Evolutionary conservation across 164 flowering plant species (phyloP).

Genomic region (Kingdonia uniflora): DNA sequence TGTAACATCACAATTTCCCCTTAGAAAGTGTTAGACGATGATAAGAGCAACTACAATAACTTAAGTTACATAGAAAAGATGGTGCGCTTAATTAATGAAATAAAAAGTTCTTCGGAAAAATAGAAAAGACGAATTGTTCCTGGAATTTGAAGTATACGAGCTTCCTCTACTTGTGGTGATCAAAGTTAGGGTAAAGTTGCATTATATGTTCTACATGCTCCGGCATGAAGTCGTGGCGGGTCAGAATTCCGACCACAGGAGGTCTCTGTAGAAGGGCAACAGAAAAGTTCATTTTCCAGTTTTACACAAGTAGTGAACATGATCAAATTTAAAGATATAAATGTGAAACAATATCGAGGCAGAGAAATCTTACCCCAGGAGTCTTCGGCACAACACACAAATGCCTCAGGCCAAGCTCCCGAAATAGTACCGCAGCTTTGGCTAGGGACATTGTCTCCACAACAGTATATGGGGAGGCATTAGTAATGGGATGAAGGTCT

Average conservation of each 20-base stretch:
- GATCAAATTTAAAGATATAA: not conserved
- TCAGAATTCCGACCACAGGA: slow-evolving; percentile 76
- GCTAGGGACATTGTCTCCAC: slow-evolving; percentile 96
- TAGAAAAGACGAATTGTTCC: no score
- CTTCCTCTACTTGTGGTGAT: no score
- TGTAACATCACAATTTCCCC: no score
- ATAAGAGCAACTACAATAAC: no score
- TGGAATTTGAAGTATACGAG: no score
- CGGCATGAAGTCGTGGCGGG: slow-evolving; percentile 87
- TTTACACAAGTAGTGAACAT: not conserved
- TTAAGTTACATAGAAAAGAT: no score
- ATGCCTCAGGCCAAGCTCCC: slow-evolving; percentile 78
- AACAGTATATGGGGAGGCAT: slow-evolving; percentile 83
- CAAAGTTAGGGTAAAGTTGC: no score
- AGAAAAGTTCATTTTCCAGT: slow-evolving; percentile 1
- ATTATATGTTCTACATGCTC: no score
- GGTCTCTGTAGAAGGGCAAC: slow-evolving; percentile 54
- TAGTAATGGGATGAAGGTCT: slow-evolving; percentile 90
- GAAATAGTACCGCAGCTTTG: slow-evolving; percentile 78
- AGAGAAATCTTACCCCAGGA: slow-evolving; percentile 48
- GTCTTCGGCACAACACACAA: slow-evolving; percentile 86
- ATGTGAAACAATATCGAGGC: not conserved
- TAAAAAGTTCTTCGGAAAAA: no score
- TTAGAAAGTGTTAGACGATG: no score
- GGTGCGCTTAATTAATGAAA: no score